Percentiles rank a stretch among this genome's conserved stretches.
Conservation (phyloP, 2,329 filamentous ascomycete species). For the Venturia aucupariae region DNA sequence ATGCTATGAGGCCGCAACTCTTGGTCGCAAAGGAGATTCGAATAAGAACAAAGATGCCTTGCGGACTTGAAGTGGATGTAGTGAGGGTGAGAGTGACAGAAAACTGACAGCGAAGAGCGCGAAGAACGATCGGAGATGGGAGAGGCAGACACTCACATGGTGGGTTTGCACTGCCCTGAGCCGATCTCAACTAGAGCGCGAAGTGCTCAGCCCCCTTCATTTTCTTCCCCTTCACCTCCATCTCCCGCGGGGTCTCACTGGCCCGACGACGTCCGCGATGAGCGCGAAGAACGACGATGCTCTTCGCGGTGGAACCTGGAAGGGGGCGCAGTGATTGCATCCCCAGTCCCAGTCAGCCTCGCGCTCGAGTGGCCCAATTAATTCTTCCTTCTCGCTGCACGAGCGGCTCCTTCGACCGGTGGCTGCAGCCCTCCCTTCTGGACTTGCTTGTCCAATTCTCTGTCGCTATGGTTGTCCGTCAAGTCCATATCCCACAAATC, state of each 20-base stretch:
- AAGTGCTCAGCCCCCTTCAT: neutral
- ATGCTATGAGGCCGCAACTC: constrained; percentile 1
- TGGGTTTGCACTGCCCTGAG: neutral
- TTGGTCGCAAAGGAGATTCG: neutral
- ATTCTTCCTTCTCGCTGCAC: neutral
- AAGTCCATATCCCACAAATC: neutral
- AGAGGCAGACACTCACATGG: neutral
- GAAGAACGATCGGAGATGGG: neutral
- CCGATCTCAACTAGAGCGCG: neutral
- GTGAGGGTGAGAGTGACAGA: neutral
- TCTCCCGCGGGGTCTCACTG: too few relatives aligned
- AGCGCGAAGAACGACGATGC: neutral
- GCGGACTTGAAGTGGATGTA: neutral
- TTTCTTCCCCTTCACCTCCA: neutral
- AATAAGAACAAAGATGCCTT: neutral
- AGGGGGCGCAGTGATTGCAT: neutral
- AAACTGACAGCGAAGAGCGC: neutral
- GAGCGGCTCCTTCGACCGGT: neutral
- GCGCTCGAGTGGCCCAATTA: neutral
- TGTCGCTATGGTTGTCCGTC: neutral
- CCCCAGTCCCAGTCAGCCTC: neutral
- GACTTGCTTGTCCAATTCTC: neutral
- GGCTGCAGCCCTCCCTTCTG: neutral
- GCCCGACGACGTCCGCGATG: neutral
- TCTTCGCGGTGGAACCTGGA: neutral